These are phyloP conservation scores for Paralagenidium karlingii DNA, from an alignment of 352 stramenopile genomes.

Conservation along the genomic window DNA sequence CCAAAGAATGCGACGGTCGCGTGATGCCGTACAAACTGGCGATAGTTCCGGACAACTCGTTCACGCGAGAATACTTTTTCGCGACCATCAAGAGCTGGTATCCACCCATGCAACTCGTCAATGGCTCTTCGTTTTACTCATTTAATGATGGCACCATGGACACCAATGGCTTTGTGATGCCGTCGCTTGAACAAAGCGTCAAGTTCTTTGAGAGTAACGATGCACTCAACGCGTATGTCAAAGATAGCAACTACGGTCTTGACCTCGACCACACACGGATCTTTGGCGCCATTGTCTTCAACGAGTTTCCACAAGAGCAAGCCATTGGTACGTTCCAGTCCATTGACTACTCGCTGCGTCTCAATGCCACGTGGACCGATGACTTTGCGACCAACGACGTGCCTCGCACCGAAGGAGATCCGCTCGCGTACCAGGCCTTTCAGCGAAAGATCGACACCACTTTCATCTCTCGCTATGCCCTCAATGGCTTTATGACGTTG, in stretches of 20 bases:
- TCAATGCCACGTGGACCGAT: constrained; percentile 26
- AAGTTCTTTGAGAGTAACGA: constrained; percentile 38
- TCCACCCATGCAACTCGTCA: constrained; percentile 13
- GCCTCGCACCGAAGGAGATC: constrained; percentile 13
- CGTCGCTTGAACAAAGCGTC: constrained; percentile 42
- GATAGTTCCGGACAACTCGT: constrained; percentile 35
- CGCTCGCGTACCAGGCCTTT: constrained; percentile 7
- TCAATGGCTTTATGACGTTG: constrained; percentile 16
- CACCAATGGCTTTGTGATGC: constrained; percentile 18
- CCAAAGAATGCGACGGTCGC: constrained; percentile 14
- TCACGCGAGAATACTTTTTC: constrained; percentile 53
- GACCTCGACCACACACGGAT: constrained; percentile 22
- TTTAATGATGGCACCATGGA: too few relatives aligned
- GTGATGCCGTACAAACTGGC: constrained; percentile 32
- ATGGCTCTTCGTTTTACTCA: neutral
- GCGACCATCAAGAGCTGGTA: constrained; percentile 39
- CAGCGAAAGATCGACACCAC: constrained; percentile 9
- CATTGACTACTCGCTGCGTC: constrained; percentile 34
- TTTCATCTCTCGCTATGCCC: constrained; percentile 12
- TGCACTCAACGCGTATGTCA: constrained; percentile 31
- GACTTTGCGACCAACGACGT: constrained; percentile 8
- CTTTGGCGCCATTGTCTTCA: constrained; percentile 51
- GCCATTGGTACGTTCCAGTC: constrained; percentile 15
- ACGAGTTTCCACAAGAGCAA: constrained; percentile 14
- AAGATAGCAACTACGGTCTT: constrained; percentile 24